Base-by-base conservation (phyloP, 768 basidiomycete species). In the Rhizopogon vulgaris region DNA sequence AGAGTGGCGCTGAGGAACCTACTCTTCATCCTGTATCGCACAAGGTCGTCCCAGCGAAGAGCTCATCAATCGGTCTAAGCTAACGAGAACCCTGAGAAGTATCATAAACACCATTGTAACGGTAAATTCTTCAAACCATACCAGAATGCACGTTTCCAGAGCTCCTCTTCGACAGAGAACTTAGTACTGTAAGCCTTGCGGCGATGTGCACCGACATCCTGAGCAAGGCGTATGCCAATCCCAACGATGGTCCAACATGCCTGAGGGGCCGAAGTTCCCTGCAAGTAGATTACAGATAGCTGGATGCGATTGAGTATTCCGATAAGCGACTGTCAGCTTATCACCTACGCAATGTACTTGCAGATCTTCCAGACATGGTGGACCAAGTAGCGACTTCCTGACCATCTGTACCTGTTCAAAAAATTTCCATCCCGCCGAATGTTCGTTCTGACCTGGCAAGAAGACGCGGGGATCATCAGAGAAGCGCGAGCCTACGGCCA, bases 1-100 rank as follows among this genome's bases (percentile, higher is more conserved):
- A 27, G 11, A 38, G 27, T 18, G n/a, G 3, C 17, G 5, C 46
- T 22, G 38, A 51, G 10, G 17, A 15, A 68, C 83, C 52, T 56
- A 84, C 81, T 88, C 87, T 65, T 85, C 85, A 41, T 87, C 84
- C 45, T 83, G 80, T 4, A 89, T 73, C 3, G 80, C 78, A 48
- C 78, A 75, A 0, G 85, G 82, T 15, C 89, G 74, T 9, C 90
- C 89, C 38, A 86, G 70, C 41, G 76, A 76, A 5, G 76, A 67
- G 38, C 77, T 76, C 39, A 69, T 58, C 30, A 50, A 46, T 28
- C 69, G 61, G 41, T 72, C 72, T 3, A 60, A 15, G 8, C 60
- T 36, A 4, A 73, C 58, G 4, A 71, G 63, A 6, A 59, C 54
- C 70, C 68, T 69, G 22, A 15, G 22, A 37, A 0, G 11, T 3